phyloP scores from a whole-genome alignment of 139 green algal genomes.

The Mesotaenium endlicherianum region DNA sequence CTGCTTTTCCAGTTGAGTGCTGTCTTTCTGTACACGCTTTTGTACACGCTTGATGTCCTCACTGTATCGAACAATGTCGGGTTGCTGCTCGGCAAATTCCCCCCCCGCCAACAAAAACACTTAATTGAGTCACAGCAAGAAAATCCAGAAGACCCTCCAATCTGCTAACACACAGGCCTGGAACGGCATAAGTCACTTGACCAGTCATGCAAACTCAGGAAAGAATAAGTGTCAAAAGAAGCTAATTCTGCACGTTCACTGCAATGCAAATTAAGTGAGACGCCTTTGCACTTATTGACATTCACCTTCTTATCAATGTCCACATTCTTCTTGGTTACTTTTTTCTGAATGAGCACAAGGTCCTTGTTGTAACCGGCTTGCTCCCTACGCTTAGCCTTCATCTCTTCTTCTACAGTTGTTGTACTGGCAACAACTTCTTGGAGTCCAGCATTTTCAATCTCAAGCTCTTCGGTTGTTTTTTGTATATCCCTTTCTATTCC shows the following conservation, averaged over 20 bases:
- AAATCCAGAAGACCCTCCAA: no score
- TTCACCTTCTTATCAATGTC: constrained; percentile 70
- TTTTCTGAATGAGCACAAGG: constrained; percentile 68
- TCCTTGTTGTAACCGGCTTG: constrained; percentile 64
- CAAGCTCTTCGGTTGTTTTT: constrained; percentile 48
- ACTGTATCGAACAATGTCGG: constrained; percentile 40
- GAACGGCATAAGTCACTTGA: no score
- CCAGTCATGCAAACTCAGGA: no score
- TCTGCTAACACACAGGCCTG: no score
- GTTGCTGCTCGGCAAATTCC: constrained; percentile 24
- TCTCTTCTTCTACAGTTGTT: neutral
- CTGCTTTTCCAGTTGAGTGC: constrained; percentile 7
- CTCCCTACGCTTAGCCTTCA: constrained; percentile 47
- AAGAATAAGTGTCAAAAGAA: no score
- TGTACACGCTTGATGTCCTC: constrained; percentile 45
- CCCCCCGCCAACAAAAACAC: constrained; percentile 1
- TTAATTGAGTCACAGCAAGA: no score
- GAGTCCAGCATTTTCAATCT: neutral
- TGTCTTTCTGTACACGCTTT: neutral
- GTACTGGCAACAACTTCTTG: neutral
- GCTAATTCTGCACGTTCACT: no score
- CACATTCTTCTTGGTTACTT: constrained; percentile 67
- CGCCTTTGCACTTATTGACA: no score
- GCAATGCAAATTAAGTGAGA: no score
- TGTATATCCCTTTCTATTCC: constrained; percentile 61